phyloP scores from a whole-genome alignment of 306 rosid species.

The Abrus pulchellus region DNA sequence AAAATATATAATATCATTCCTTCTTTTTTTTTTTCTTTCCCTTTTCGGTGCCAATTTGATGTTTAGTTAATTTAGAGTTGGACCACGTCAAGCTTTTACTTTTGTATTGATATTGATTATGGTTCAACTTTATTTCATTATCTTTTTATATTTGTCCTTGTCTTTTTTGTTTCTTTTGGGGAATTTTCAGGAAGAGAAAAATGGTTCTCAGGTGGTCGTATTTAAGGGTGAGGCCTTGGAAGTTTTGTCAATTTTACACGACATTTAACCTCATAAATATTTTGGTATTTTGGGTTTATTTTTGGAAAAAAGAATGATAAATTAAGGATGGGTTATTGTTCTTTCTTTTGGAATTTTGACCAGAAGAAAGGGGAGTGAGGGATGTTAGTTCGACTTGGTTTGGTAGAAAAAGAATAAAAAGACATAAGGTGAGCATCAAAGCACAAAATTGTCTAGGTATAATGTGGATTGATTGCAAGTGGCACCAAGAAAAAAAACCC shows the following conservation, averaged over 20 bases:
- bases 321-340: no score
- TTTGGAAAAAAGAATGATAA: no score
- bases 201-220: not conserved
- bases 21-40: not conserved
- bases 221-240: not conserved
- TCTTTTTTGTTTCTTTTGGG: not conserved
- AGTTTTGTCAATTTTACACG: not conserved
- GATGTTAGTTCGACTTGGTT: not conserved
- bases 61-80: constrained; percentile 4
- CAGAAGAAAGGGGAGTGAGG: not conserved
- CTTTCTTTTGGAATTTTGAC: no score
- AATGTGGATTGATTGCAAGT: constrained; percentile 34
- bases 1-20: not conserved
- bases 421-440: not conserved
- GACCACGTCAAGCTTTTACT: constrained; percentile 22
- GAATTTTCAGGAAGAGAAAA: constrained; percentile 21
- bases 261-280: not conserved
- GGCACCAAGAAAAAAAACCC: constrained; percentile 10
- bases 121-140: constrained; percentile 12
- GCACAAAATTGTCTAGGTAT: constrained; percentile 16
- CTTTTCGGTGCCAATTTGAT: constrained; percentile 22
- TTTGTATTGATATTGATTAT: constrained; percentile 3
- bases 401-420: not conserved
- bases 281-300: not conserved
- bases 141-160: not conserved